Evolutionary conservation across 306 rosid species (phyloP).

Genomic region (Coriaria nepalensis): DNA sequence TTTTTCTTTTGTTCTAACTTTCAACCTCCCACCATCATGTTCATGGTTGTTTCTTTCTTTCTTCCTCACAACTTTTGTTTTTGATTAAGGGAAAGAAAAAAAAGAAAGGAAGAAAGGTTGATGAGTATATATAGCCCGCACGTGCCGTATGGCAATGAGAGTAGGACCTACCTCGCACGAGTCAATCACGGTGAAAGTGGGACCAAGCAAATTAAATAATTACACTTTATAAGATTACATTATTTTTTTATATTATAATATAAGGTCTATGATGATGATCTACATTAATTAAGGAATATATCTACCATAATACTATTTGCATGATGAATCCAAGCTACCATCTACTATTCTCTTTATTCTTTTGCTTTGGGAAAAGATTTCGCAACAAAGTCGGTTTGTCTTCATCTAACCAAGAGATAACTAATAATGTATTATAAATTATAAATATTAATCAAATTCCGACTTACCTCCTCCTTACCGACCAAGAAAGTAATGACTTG

Average conservation of each 20-base stretch:
- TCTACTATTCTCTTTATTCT: background rate
- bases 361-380: slow-evolving; percentile 28
- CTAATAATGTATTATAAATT: background rate
- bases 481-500: too few relatives aligned
- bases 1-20: too few relatives aligned
- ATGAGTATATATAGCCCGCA: background rate
- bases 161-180: slow-evolving; percentile 1
- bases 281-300: background rate
- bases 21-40: background rate
- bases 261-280: too few relatives aligned
- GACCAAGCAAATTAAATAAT: slow-evolving; percentile 5
- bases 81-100: background rate
- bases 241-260: too few relatives aligned
- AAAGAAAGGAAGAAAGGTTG: background rate
- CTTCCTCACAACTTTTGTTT: too few relatives aligned
- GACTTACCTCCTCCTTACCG: too few relatives aligned
- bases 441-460: background rate
- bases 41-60: background rate
- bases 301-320: slow-evolving; percentile 1
- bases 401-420: slow-evolving; percentile 24
- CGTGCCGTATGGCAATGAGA: slow-evolving; percentile 4
- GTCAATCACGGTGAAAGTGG: slow-evolving; percentile 13
- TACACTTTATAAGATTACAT: too few relatives aligned
- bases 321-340: background rate
- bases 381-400: slow-evolving; percentile 44